Percentiles rank a stretch among this genome's conserved stretches.
phyloP scores from a whole-genome alignment of 2,329 filamentous ascomycete species.

The Cadophora luteo-olivacea region DNA sequence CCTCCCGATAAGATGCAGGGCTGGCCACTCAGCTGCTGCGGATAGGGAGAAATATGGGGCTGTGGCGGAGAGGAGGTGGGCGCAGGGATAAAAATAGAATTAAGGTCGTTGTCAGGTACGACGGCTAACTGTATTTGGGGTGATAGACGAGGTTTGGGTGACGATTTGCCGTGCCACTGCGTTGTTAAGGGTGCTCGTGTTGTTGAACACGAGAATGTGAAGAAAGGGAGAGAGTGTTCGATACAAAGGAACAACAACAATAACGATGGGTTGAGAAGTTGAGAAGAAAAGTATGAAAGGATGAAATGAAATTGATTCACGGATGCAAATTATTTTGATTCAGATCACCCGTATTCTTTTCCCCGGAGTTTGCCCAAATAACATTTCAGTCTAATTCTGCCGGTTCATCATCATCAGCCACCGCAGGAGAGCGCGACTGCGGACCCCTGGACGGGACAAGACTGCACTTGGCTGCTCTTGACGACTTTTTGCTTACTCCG shows the following conservation, averaged over 20 bases:
- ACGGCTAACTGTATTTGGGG: neutral
- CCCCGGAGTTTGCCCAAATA: neutral
- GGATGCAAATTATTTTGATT: neutral
- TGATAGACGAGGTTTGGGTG: neutral
- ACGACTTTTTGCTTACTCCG: conserved; percentile 7
- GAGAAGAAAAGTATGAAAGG: neutral
- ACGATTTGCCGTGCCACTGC: neutral
- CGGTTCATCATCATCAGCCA: neutral
- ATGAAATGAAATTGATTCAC: neutral
- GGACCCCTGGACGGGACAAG: conserved; percentile 1
- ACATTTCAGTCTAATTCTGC: conserved; percentile 2
- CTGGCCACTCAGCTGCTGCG: neutral
- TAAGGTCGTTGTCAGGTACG: conserved; percentile 2
- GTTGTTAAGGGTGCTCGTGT: no score
- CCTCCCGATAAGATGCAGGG: conserved; percentile 1
- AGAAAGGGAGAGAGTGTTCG: no score
- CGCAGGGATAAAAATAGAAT: conserved; percentile 2
- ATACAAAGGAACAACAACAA: no score
- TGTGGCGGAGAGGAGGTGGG: neutral
- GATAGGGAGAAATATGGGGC: neutral
- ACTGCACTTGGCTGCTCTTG: neutral
- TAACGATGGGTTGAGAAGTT: neutral
- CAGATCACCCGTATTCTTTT: neutral
- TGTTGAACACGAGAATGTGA: no score
- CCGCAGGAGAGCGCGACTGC: neutral